A percentile compares a stretch with the other conserved stretches of the same genome.
phyloP scores from a whole-genome alignment of 2,329 filamentous ascomycete species.

The Xylaria polymorpha region DNA sequence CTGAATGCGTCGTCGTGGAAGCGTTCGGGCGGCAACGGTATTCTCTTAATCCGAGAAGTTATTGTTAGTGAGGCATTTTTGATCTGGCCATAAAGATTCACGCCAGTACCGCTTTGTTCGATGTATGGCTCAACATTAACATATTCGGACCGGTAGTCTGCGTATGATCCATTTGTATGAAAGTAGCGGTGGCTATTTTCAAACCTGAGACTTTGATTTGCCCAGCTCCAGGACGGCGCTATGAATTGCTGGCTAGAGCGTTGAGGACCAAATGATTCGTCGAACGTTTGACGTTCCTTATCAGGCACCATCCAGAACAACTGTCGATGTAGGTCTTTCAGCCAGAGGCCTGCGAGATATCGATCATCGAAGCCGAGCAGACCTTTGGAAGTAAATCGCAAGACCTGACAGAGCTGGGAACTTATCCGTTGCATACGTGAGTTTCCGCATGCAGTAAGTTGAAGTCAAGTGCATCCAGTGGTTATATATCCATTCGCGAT shows the following conservation, averaged over 20 bases:
- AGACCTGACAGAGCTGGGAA: slow-evolving; percentile 17
- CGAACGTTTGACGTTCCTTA: not conserved
- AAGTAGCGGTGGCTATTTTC: slow-evolving; percentile 14
- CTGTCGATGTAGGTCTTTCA: slow-evolving; percentile 17
- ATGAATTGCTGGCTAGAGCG: slow-evolving; percentile 4
- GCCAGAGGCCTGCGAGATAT: slow-evolving; percentile 19
- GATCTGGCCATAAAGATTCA: slow-evolving; percentile 13
- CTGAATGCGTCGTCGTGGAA: not conserved
- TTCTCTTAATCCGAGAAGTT: slow-evolving; percentile 12
- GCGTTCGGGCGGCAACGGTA: not conserved
- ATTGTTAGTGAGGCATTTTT: slow-evolving; percentile 17
- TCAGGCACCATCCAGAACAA: slow-evolving; percentile 11
- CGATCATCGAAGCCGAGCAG: slow-evolving; percentile 3
- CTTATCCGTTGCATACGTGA: too few species aligned
- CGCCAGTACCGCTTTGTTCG: slow-evolving; percentile 3
- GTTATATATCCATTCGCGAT: too few species aligned
- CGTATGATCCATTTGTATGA: not conserved
- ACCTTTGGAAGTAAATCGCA: slow-evolving; percentile 6
- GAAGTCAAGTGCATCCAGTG: too few species aligned
- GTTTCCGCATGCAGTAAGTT: too few species aligned
- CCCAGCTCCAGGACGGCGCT: slow-evolving; percentile 20
- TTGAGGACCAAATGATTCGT: not conserved
- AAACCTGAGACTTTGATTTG: not conserved
- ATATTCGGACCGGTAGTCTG: slow-evolving; percentile 13
- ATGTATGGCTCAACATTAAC: slow-evolving; percentile 6